Evolutionary conservation across 208 protist species (phyloP).

Genomic region (Naegleria gruberi): DNA sequence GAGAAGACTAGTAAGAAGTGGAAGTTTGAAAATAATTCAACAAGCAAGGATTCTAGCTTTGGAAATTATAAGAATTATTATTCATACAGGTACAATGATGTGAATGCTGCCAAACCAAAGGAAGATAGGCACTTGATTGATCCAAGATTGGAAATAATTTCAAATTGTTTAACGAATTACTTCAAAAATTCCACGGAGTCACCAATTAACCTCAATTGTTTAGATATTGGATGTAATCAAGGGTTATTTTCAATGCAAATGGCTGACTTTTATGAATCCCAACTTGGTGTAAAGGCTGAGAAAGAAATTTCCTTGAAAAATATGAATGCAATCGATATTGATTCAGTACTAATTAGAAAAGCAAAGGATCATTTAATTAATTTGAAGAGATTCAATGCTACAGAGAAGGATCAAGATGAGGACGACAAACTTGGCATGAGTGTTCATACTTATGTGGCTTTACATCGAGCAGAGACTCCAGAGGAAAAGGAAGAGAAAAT

Average conservation of each 20-base stretch:
- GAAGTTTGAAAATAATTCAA: no score
- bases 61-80: constrained; percentile 10
- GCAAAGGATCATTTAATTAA: constrained; percentile 20
- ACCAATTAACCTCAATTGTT: neutral
- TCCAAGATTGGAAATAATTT: neutral
- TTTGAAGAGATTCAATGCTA: neutral
- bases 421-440: neutral
- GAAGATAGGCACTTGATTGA: neutral
- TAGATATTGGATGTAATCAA: constrained; percentile 52
- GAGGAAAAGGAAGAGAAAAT: neutral
- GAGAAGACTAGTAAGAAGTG: no score
- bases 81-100: neutral
- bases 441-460: neutral
- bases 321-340: constrained; percentile 44
- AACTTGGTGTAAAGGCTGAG: neutral
- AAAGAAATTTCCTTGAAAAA: neutral
- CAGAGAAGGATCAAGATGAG: neutral
- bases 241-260: constrained; percentile 41
- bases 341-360: constrained; percentile 33
- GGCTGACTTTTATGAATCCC: neutral
- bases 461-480: neutral
- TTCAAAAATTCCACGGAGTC: neutral
- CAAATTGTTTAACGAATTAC: neutral
- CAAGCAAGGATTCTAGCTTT: no score
- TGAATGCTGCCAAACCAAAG: neutral